A percentile compares a stretch with the other conserved stretches of the same genome.
Evolutionary conservation across 73 alveolate genomes (phyloP).

Genomic region (Urostyla sp.): DNA sequence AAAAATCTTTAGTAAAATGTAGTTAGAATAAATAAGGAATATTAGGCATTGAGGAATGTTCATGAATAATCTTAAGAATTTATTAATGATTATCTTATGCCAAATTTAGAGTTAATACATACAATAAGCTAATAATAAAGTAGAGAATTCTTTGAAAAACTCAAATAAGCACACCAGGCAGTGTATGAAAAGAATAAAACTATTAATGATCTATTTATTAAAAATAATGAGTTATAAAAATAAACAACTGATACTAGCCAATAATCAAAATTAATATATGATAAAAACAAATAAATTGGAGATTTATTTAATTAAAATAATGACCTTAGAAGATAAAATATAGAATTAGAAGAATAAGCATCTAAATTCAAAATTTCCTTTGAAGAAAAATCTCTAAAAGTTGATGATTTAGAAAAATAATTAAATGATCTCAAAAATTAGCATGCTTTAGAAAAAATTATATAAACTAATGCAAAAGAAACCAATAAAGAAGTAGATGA

Average conservation of each 20-base stretch:
- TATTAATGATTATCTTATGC: not conserved
- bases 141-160: not conserved
- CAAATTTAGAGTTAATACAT: not conserved
- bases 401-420: not conserved
- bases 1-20: too few relatives aligned
- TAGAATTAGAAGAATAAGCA: not conserved
- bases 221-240: not conserved
- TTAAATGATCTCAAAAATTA: not conserved
- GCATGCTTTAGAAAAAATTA: not conserved
- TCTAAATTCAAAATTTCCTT: not conserved
- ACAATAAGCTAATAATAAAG: too few relatives aligned
- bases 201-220: not conserved
- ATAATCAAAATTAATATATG: not conserved
- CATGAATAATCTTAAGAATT: not conserved
- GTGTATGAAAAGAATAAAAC: not conserved
- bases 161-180: not conserved
- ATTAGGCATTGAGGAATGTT: too few relatives aligned
- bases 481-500: conserved; percentile 1
- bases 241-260: not conserved
- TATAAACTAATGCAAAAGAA: not conserved
- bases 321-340: not conserved
- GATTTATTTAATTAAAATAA: not conserved
- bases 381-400: not conserved
- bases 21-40: not conserved
- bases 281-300: not conserved